Conservation (phyloP, 768 basidiomycete species). For the Coprinopsis cinerea region DNA sequence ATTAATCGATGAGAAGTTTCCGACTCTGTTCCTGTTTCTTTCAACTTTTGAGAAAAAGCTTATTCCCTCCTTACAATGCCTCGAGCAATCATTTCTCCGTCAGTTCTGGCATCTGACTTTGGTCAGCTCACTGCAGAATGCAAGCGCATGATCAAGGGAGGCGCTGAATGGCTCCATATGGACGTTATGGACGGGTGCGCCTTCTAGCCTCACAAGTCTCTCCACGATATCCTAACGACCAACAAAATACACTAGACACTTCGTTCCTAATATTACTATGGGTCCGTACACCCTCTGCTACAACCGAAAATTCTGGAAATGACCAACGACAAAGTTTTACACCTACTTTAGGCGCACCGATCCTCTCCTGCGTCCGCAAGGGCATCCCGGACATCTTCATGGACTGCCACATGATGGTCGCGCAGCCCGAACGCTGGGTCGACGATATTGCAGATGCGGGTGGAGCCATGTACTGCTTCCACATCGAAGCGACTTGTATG, state of each 20-base stretch:
- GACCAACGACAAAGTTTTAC: slow-evolving; percentile 1
- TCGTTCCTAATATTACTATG: slow-evolving; percentile 99
- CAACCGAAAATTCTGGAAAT: background rate
- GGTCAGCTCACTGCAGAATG: slow-evolving; percentile 94
- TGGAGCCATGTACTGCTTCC: slow-evolving; percentile 93
- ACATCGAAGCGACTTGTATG: slow-evolving; percentile 88
- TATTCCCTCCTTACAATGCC: slow-evolving; percentile 49
- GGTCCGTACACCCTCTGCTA: slow-evolving; percentile 37
- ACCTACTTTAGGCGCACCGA: slow-evolving; percentile 91
- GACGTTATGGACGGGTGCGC: slow-evolving; percentile 97
- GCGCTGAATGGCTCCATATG: slow-evolving; percentile 99
- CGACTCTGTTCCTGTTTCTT: background rate
- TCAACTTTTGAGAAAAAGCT: background rate
- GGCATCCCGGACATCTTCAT: slow-evolving; percentile 93
- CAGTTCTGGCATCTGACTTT: slow-evolving; percentile 96
- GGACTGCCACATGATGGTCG: slow-evolving; percentile 99
- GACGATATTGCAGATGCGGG: slow-evolving; percentile 94
- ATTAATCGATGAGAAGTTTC: background rate
- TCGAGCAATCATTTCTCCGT: slow-evolving; percentile 90
- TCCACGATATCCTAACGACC: background rate
- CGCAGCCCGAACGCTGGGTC: slow-evolving; percentile 95
- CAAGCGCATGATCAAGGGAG: slow-evolving; percentile 90
- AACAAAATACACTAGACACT: slow-evolving; percentile 73
- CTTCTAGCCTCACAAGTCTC: slow-evolving; percentile 8
- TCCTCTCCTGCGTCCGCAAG: slow-evolving; percentile 80